Evolutionary conservation across 352 stramenopile species (phyloP).

Genomic region (Phytophthora colocasiae): DNA sequence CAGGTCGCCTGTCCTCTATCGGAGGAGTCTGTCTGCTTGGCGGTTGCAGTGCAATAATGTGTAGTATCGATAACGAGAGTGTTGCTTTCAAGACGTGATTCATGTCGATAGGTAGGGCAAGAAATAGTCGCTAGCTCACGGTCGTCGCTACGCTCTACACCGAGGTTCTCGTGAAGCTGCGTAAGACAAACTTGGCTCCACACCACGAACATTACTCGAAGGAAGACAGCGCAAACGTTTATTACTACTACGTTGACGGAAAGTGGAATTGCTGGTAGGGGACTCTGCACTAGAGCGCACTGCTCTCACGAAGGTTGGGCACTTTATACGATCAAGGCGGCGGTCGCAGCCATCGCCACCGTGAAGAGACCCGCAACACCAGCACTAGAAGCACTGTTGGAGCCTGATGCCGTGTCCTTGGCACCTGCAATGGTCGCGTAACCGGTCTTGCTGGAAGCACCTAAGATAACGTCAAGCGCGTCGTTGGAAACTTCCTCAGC

Average conservation of each 20-base stretch:
- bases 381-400: slow-evolving; percentile 20
- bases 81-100: not conserved
- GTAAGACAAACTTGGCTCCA: too few relatives aligned
- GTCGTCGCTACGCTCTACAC: not conserved
- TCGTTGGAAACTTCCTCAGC: slow-evolving; percentile 14
- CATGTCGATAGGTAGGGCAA: not conserved
- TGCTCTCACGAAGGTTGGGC: too few relatives aligned
- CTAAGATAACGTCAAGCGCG: slow-evolving; percentile 33
- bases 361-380: slow-evolving; percentile 9
- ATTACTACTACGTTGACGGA: slow-evolving; percentile 17
- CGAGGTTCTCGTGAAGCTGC: not conserved
- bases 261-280: not conserved
- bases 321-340: slow-evolving; percentile 13
- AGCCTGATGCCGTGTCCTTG: slow-evolving; percentile 3
- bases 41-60: too few relatives aligned
- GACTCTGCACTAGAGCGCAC: slow-evolving; percentile 16
- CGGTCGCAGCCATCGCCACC: slow-evolving; percentile 12
- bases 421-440: slow-evolving; percentile 10
- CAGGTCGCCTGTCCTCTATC: not conserved
- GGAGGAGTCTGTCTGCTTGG: too few relatives aligned
- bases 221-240: slow-evolving; percentile 22
- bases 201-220: not conserved
- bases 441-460: slow-evolving; percentile 13
- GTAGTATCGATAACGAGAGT: too few relatives aligned
- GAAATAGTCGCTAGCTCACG: not conserved